These are phyloP conservation scores for Psilocybe cyanescens DNA, from an alignment of 768 basidiomycete genomes.

Conservation along the genomic window DNA sequence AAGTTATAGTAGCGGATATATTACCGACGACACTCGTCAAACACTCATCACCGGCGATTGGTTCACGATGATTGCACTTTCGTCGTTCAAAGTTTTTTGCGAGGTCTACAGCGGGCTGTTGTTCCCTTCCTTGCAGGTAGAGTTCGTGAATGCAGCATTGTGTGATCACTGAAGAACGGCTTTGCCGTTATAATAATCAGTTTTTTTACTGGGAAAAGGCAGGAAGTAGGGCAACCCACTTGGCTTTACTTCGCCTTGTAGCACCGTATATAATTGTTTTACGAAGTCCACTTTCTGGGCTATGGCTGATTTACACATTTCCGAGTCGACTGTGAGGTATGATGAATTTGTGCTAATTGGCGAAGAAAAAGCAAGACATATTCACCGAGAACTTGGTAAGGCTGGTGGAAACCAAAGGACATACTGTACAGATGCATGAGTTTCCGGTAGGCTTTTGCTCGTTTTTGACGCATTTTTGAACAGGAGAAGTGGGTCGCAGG, in stretches of 20 bases:
- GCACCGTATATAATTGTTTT: slow-evolving; percentile 74
- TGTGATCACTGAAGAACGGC: slow-evolving; percentile 86
- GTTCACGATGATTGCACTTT: slow-evolving; percentile 92
- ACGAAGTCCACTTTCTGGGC: slow-evolving; percentile 75
- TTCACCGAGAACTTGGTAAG: slow-evolving; percentile 90
- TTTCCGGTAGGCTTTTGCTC: slow-evolving; percentile 93
- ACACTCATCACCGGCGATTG: slow-evolving; percentile 87
- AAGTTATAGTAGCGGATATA: slow-evolving; percentile 22
- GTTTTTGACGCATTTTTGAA: slow-evolving; percentile 84
- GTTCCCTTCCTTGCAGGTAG: slow-evolving; percentile 77
- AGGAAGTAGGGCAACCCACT: slow-evolving; percentile 57
- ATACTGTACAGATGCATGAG: slow-evolving; percentile 90
- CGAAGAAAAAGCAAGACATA: slow-evolving; percentile 15
- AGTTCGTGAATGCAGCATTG: slow-evolving; percentile 96
- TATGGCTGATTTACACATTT: slow-evolving; percentile 74
- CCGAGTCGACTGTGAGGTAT: slow-evolving; percentile 70
- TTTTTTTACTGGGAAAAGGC: slow-evolving; percentile 11
- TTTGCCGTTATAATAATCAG: slow-evolving; percentile 43
- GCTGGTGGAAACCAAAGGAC: slow-evolving; percentile 89
- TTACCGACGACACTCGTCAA: slow-evolving; percentile 79
- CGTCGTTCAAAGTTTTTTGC: slow-evolving; percentile 93
- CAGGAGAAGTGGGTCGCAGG: not conserved
- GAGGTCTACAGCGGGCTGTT: slow-evolving; percentile 81
- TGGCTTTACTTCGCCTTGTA: slow-evolving; percentile 89
- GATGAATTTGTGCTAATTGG: slow-evolving; percentile 5